phyloP scores from a whole-genome alignment of 768 basidiomycete species.

The Mycena crocata region DNA sequence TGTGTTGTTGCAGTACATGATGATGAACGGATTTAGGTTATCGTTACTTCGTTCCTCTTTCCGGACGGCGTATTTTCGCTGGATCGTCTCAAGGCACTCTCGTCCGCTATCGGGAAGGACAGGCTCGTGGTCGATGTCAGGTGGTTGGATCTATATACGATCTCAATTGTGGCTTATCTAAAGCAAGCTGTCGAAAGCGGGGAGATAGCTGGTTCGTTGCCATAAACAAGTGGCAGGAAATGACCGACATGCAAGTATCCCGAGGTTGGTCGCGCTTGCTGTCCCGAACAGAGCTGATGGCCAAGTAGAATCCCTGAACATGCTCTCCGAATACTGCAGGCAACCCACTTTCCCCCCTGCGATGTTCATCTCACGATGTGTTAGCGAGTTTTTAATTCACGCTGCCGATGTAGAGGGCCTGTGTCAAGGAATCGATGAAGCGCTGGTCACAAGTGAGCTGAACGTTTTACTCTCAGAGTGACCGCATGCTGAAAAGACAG shows the following conservation, averaged over 20 bases:
- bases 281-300: neutral
- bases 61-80: slow-evolving; percentile 84
- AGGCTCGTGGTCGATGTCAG: slow-evolving; percentile 94
- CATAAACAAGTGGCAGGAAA: slow-evolving; percentile 98
- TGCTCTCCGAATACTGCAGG: slow-evolving; percentile 88
- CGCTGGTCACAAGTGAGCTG: slow-evolving; percentile 79
- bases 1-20: slow-evolving; percentile 2
- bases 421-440: slow-evolving; percentile 95
- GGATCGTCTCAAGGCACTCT: slow-evolving; percentile 73
- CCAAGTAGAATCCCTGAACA: slow-evolving; percentile 75
- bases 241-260: slow-evolving; percentile 94
- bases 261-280: slow-evolving; percentile 61
- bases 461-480: neutral
- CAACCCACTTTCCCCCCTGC: slow-evolving; percentile 39
- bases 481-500: slow-evolving; percentile 53
- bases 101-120: slow-evolving; percentile 80
- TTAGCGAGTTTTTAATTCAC: slow-evolving; percentile 93
- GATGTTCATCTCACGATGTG: neutral
- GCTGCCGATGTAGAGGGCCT: slow-evolving; percentile 99
- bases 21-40: slow-evolving; percentile 69
- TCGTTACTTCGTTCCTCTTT: slow-evolving; percentile 97
- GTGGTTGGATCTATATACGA: slow-evolving; percentile 53
- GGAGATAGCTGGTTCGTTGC: slow-evolving; percentile 90
- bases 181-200: slow-evolving; percentile 82
- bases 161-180: neutral